Conservation (phyloP, 2,329 filamentous ascomycete species). For the Nannizzia gypsea region DNA sequence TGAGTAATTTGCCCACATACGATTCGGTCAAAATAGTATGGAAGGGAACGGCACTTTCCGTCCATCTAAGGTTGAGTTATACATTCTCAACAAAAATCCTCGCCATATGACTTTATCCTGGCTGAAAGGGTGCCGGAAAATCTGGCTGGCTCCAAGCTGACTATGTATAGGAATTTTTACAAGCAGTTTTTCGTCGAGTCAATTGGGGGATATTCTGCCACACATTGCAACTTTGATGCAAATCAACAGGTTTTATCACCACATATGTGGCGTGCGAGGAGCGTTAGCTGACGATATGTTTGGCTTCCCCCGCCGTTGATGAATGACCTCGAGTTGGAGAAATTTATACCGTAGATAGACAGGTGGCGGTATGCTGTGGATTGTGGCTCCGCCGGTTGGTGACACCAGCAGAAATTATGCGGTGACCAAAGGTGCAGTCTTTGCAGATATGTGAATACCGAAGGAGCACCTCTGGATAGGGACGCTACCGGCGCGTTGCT, state of each 20-base stretch:
- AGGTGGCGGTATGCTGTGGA: slow-evolving; percentile 12
- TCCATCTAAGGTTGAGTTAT: not conserved
- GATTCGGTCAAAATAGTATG: not conserved
- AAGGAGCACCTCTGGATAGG: not conserved
- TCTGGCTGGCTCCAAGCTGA: not conserved
- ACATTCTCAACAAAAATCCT: not conserved
- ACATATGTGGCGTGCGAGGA: not conserved
- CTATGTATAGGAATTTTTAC: not conserved
- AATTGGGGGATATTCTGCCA: not conserved
- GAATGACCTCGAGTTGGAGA: not conserved
- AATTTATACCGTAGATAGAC: slow-evolving; percentile 28
- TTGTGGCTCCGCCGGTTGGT: not conserved
- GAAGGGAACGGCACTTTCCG: not conserved
- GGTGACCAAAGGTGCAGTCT: not conserved
- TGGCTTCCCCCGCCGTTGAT: not conserved
- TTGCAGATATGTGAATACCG: not conserved
- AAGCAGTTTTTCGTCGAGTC: not conserved
- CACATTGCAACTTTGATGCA: not conserved
- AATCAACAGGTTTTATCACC: not conserved
- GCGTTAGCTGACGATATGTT: not conserved
- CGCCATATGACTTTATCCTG: not conserved
- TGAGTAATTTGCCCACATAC: not conserved
- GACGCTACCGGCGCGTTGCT: not conserved
- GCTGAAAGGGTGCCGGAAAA: not conserved
- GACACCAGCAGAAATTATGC: not conserved